phyloP scores from a whole-genome alignment of 345 rosid species.

The Arabidopsis suecica region DNA sequence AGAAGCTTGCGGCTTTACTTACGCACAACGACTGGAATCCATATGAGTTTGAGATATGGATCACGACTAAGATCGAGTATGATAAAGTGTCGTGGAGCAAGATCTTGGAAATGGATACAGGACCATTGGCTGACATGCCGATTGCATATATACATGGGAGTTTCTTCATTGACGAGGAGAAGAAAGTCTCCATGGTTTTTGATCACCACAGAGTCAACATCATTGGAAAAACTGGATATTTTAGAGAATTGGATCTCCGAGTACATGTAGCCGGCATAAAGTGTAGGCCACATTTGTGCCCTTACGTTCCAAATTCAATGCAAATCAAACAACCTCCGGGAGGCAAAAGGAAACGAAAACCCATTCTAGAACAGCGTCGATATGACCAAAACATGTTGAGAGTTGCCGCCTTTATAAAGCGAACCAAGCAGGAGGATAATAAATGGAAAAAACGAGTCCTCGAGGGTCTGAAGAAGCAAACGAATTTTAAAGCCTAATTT shows the following conservation, averaged over 20 bases:
- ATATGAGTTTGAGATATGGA: not conserved
- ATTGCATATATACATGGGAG: too few species aligned
- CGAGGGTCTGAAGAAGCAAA: too few species aligned
- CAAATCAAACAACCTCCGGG: not conserved
- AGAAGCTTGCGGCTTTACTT: not conserved
- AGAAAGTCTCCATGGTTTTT: not conserved
- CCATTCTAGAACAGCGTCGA: not conserved
- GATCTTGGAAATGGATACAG: not conserved
- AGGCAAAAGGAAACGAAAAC: not conserved
- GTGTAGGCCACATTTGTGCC: not conserved
- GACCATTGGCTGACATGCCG: too few species aligned
- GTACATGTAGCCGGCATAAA: too few species aligned
- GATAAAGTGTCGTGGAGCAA: not conserved
- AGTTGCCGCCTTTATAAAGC: not conserved
- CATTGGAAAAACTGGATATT: not conserved
- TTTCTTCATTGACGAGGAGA: not conserved
- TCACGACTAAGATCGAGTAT: not conserved
- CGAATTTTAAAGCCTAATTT: not conserved
- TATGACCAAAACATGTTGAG: not conserved
- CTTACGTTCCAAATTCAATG: not conserved
- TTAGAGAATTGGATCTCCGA: not conserved
- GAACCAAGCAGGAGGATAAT: not conserved
- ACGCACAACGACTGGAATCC: not conserved
- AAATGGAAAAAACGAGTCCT: not conserved
- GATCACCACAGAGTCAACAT: not conserved